Conservation (phyloP, 73 alveolate genomes). For the Tetrahymena borealis region DNA sequence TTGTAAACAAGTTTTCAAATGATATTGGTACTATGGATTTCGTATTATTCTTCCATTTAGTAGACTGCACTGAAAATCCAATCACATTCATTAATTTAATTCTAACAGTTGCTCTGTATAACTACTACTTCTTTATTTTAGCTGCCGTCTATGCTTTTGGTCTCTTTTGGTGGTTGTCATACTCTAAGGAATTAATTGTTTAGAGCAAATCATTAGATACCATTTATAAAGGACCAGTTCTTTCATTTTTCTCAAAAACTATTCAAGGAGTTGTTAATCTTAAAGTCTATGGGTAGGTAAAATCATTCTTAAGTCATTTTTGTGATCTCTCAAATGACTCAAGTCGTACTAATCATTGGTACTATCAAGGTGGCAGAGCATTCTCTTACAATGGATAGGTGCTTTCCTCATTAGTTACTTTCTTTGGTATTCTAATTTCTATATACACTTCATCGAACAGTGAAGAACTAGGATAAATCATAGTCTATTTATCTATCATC, state of each 20-base stretch:
- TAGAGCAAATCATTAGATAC: slow-evolving; percentile 6
- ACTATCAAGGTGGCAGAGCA: slow-evolving; percentile 6
- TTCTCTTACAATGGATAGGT: background rate
- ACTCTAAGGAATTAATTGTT: background rate
- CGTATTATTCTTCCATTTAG: background rate
- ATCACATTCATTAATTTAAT: background rate
- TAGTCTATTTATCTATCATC: background rate
- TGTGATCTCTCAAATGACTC: background rate
- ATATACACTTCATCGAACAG: background rate
- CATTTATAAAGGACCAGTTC: slow-evolving; percentile 11
- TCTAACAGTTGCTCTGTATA: slow-evolving; percentile 2
- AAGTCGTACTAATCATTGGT: background rate
- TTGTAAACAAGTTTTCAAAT: slow-evolving; percentile 16
- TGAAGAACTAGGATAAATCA: slow-evolving; percentile 7
- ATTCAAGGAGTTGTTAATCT: slow-evolving; percentile 8
- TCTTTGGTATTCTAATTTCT: background rate
- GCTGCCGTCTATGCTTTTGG: background rate
- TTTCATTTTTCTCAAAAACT: slow-evolving; percentile 2
- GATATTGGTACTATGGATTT: slow-evolving; percentile 7
- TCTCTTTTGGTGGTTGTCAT: background rate
- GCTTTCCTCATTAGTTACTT: background rate
- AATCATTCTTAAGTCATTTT: background rate
- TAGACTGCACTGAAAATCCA: background rate
- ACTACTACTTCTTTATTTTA: background rate
- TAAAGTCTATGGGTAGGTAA: background rate